Evolutionary conservation across 352 stramenopile species (phyloP).

Genomic region (Phytopythium cucurbitacearum): DNA sequence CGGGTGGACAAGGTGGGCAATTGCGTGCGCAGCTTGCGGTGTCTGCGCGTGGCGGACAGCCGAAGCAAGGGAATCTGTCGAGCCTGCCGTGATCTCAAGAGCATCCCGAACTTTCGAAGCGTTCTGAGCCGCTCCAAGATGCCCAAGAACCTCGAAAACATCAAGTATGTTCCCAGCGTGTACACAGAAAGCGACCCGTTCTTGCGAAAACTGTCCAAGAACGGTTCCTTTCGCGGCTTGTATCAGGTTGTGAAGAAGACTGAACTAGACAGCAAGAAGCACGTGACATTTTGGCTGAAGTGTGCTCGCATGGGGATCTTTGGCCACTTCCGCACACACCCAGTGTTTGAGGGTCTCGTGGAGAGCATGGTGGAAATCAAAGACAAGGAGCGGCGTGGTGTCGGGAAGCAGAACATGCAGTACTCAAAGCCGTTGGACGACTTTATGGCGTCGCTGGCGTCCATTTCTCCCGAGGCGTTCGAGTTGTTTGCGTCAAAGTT

Average conservation of each 20-base stretch:
- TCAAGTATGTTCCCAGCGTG: slow-evolving; percentile 71
- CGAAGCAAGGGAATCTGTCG: slow-evolving; percentile 46
- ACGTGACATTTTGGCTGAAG: slow-evolving; percentile 61
- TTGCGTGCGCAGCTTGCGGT: slow-evolving; percentile 73
- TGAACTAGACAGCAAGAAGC: slow-evolving; percentile 25
- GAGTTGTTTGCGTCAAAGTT: slow-evolving; percentile 75
- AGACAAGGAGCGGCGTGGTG: slow-evolving; percentile 72
- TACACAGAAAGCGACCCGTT: slow-evolving; percentile 81
- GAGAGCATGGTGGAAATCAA: slow-evolving; percentile 82
- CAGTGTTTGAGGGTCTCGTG: slow-evolving; percentile 72
- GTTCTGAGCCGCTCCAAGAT: slow-evolving; percentile 66
- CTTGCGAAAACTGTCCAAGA: slow-evolving; percentile 75
- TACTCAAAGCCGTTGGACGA: slow-evolving; percentile 67
- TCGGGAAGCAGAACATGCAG: slow-evolving; percentile 85
- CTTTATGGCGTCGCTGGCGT: slow-evolving; percentile 61
- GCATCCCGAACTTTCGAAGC: slow-evolving; percentile 71
- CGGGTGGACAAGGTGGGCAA: slow-evolving; percentile 69
- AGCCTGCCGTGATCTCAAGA: slow-evolving; percentile 61
- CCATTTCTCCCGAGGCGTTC: slow-evolving; percentile 68
- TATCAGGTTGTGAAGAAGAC: slow-evolving; percentile 58
- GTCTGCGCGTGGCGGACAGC: slow-evolving; percentile 34
- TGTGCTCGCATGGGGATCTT: slow-evolving; percentile 72
- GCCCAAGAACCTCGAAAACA: slow-evolving; percentile 71
- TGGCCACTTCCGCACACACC: slow-evolving; percentile 61
- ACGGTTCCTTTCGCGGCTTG: slow-evolving; percentile 57